A percentile compares a stretch with the other conserved stretches of the same genome.
phyloP scores from a whole-genome alignment of 331 rosid genomes.

The Dryas integrifolia region DNA sequence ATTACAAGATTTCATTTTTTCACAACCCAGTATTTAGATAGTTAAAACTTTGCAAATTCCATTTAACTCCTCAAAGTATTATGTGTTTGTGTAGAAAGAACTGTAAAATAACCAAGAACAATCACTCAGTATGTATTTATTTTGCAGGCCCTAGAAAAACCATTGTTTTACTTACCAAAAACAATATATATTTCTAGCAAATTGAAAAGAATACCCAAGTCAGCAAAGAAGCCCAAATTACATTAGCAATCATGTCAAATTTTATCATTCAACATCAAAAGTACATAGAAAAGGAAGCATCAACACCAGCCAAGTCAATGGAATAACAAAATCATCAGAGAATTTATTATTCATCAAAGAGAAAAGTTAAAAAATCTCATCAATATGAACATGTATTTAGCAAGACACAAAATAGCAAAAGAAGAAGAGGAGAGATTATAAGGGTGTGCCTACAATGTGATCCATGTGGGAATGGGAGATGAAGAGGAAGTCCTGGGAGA shows the following conservation, averaged over 20 bases:
- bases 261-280: not conserved
- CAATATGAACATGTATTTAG: not conserved
- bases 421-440: not conserved
- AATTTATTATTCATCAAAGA: not conserved
- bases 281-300: not conserved
- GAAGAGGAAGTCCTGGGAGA: conserved; percentile 64
- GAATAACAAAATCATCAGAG: not conserved
- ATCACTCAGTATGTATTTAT: not conserved
- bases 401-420: not conserved
- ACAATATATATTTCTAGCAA: not conserved
- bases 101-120: not conserved
- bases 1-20: not conserved
- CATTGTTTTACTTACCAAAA: not conserved
- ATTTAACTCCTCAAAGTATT: not conserved
- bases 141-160: not conserved
- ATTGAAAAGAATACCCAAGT: not conserved
- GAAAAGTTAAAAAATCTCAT: not conserved
- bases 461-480: conserved; percentile 97
- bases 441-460: conserved; percentile 67
- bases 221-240: not conserved
- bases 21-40: not conserved
- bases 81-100: not conserved
- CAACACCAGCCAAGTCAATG: not conserved
- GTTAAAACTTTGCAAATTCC: not conserved
- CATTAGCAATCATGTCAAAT: not conserved